phyloP scores from a whole-genome alignment of 106 monocot species.

The Narthecium ossifragum region DNA sequence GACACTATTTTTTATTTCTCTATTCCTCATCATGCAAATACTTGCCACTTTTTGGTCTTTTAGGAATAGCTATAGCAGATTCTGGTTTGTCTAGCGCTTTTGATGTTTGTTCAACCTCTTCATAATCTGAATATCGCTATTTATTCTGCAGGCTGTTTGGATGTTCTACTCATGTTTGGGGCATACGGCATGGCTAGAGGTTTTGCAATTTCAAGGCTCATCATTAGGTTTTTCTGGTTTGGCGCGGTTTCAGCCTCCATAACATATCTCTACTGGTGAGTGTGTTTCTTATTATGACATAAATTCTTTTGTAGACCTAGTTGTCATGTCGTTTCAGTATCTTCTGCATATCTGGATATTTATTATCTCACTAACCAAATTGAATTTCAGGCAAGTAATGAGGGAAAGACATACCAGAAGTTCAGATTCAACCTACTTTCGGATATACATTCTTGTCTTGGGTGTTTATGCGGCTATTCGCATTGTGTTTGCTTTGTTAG shows the following conservation, averaged over 20 bases:
- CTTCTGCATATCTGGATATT: background rate
- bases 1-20: too few species aligned
- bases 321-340: too few species aligned
- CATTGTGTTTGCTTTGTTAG: conserved; percentile 48
- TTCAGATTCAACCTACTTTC: conserved; percentile 76
- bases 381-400: conserved; percentile 70
- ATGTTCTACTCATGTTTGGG: conserved; percentile 88
- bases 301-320: background rate
- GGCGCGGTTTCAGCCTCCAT: conserved; percentile 43
- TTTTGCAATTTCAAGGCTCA: conserved; percentile 77
- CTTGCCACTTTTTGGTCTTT: too few species aligned
- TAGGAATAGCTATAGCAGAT: too few species aligned
- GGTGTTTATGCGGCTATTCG: conserved; percentile 78
- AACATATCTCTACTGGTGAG: conserved; percentile 83
- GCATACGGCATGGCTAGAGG: conserved; percentile 83
- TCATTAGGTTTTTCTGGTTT: conserved; percentile 83
- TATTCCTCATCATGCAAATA: too few species aligned
- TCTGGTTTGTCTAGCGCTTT: too few species aligned
- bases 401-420: conserved; percentile 49
- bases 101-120: too few species aligned
- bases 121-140: too few species aligned
- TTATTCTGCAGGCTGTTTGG: conserved; percentile 65
- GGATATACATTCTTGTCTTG: conserved; percentile 73
- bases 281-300: conserved; percentile 1
- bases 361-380: background rate